phyloP scores from a whole-genome alignment of 2,329 filamentous ascomycete species.

The Penicillium frequentans region DNA sequence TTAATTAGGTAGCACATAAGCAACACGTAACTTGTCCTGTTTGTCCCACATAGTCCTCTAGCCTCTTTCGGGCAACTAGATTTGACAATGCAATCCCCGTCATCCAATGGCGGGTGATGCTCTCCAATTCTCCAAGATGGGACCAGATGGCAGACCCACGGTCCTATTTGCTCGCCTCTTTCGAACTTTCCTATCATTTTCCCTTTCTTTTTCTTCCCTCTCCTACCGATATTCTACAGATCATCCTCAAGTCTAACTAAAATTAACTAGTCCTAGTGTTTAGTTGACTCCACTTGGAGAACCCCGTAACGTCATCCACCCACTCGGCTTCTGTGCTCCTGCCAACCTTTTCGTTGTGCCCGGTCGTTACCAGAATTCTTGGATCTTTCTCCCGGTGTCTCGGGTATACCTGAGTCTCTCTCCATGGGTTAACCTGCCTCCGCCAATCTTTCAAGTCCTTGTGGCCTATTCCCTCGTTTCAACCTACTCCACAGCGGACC shows the following conservation, averaged over 20 bases:
- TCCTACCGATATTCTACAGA: not conserved
- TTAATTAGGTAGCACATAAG: not conserved
- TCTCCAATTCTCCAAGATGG: not conserved
- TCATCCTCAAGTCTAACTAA: not conserved
- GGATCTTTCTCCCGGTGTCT: not conserved
- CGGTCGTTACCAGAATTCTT: not conserved
- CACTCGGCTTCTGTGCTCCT: slow-evolving; percentile 7
- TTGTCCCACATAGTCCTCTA: not conserved
- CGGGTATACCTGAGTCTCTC: not conserved
- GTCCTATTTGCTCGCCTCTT: not conserved
- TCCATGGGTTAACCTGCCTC: slow-evolving; percentile 15
- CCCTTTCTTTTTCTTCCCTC: not conserved
- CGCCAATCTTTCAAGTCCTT: not conserved
- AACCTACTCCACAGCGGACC: slow-evolving; percentile 4
- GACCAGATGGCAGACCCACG: not conserved
- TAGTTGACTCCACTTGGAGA: not conserved
- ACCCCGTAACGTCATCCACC: slow-evolving; percentile 16
- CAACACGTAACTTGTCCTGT: not conserved
- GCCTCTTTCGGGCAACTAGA: no score
- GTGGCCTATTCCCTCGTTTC: slow-evolving; percentile 3
- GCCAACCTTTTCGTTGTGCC: slow-evolving; percentile 1
- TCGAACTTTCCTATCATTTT: not conserved
- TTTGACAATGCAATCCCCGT: not conserved
- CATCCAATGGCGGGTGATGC: not conserved
- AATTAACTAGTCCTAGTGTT: slow-evolving; percentile 1